Conservation (phyloP, 225 moss, liverwort and hornwort species). For the Polytrichum formosum region DNA sequence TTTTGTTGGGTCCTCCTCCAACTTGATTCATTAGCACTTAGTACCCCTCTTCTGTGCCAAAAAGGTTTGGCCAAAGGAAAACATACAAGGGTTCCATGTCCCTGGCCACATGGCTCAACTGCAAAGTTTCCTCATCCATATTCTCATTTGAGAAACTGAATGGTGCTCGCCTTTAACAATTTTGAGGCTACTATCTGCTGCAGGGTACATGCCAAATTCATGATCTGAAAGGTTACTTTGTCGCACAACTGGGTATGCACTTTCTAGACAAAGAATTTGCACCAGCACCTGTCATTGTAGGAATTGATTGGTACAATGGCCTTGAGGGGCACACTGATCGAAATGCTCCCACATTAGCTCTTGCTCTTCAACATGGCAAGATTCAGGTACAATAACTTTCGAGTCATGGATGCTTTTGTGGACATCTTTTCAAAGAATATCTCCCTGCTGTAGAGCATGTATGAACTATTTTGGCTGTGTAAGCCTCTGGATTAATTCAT, state of each 20-base stretch:
- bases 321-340: slow-evolving; percentile 70
- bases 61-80: too few species aligned
- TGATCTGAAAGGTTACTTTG: slow-evolving; percentile 73
- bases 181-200: slow-evolving; percentile 1
- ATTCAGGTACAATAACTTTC: slow-evolving; percentile 51
- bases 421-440: too few species aligned
- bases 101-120: too few species aligned
- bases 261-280: slow-evolving; percentile 43
- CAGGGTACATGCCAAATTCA: slow-evolving; percentile 89
- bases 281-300: slow-evolving; percentile 45
- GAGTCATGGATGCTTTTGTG: neutral
- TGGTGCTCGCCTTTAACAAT: neutral
- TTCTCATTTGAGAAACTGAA: neutral
- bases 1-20: too few species aligned
- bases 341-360: slow-evolving; percentile 75
- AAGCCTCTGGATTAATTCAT: slow-evolving; percentile 3
- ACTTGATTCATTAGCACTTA: too few species aligned
- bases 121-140: neutral
- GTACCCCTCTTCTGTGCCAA: too few species aligned
- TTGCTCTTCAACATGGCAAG: slow-evolving; percentile 70
- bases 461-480: neutral
- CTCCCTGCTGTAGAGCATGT: too few species aligned
- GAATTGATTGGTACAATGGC: slow-evolving; percentile 95
- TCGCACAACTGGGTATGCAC: slow-evolving; percentile 61
- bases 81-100: too few species aligned